Conservation (phyloP, 768 basidiomycete genomes). For the Russula olivacea region DNA sequence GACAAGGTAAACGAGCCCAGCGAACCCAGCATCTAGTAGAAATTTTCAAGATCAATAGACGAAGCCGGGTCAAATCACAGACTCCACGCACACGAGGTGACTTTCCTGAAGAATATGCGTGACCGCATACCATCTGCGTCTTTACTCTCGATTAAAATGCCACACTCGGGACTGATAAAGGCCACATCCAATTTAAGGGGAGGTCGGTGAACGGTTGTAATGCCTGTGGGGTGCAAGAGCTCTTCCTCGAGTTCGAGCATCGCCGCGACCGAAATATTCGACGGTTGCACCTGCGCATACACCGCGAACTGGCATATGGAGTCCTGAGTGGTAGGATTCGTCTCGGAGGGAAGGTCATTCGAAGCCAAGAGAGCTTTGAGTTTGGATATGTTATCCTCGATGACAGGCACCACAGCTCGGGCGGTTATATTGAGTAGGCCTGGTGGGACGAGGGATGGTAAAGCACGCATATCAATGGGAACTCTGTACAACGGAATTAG, state of each 20-base stretch:
- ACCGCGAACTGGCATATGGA: constrained; percentile 61
- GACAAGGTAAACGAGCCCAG: constrained; percentile 58
- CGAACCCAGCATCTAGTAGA: constrained; percentile 61
- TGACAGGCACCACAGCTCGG: constrained; percentile 19
- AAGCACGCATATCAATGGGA: constrained; percentile 10
- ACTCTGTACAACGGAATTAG: neutral
- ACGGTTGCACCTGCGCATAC: constrained; percentile 57
- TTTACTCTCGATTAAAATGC: constrained; percentile 59
- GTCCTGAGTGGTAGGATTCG: constrained; percentile 28
- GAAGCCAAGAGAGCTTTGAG: constrained; percentile 9
- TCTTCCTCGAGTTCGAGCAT: constrained; percentile 73
- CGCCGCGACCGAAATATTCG: constrained; percentile 43
- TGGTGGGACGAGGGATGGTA: constrained; percentile 19
- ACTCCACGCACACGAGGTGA: constrained; percentile 37
- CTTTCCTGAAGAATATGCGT: constrained; percentile 40
- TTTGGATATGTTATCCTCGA: constrained; percentile 15
- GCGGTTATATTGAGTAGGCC: constrained; percentile 16
- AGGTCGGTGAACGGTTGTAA: constrained; percentile 52
- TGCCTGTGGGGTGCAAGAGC: constrained; percentile 66
- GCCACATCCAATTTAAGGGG: constrained; percentile 56
- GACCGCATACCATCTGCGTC: constrained; percentile 57
- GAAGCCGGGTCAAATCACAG: neutral
- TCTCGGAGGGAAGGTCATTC: constrained; percentile 13
- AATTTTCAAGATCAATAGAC: neutral
- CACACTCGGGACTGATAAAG: constrained; percentile 75